Conservation (phyloP, 2,329 filamentous ascomycete genomes). For the Zelopaecilomyces penicillatus region DNA sequence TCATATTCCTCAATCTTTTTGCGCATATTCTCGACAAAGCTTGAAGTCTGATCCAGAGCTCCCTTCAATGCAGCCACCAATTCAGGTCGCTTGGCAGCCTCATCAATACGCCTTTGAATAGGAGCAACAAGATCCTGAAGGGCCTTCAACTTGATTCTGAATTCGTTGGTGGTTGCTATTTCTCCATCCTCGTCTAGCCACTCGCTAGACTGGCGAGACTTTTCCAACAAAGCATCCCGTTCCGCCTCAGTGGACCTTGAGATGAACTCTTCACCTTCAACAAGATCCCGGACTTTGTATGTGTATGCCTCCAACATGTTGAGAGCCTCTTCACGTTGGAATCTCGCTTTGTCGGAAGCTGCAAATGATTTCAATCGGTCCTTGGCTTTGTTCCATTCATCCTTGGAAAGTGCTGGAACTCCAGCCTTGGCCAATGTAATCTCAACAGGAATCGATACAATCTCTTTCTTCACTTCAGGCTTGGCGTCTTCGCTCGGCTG, state of each 20-base stretch:
- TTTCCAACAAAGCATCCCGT: conserved; percentile 57
- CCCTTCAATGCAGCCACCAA: conserved; percentile 59
- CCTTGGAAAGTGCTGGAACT: conserved; percentile 38
- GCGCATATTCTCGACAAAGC: conserved; percentile 62
- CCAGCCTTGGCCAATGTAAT: conserved; percentile 43
- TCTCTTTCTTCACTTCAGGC: conserved; percentile 49
- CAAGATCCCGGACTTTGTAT: conserved; percentile 76
- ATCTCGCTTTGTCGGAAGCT: conserved; percentile 68
- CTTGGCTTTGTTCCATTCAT: conserved; percentile 45
- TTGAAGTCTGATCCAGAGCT: conserved; percentile 60
- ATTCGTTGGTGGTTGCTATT: conserved; percentile 63
- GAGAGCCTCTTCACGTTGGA: conserved; percentile 72
- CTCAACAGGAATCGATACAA: conserved; percentile 45
- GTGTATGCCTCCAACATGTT: conserved; percentile 93
- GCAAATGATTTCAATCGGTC: conserved; percentile 78
- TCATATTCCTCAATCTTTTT: conserved; percentile 63
- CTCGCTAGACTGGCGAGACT: conserved; percentile 63
- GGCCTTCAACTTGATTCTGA: conserved; percentile 67
- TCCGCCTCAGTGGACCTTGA: conserved; percentile 61
- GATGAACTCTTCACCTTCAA: conserved; percentile 69
- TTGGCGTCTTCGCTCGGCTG: conserved; percentile 35
- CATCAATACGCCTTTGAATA: conserved; percentile 65
- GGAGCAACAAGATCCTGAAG: conserved; percentile 73
- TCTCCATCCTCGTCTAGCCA: conserved; percentile 87
- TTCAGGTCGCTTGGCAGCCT: conserved; percentile 62